Evolutionary conservation across 2,329 filamentous ascomycete species (phyloP), one percentile per base, ranked within the genome.

Genomic region (Zymoseptoria ardabiliae): DNA sequence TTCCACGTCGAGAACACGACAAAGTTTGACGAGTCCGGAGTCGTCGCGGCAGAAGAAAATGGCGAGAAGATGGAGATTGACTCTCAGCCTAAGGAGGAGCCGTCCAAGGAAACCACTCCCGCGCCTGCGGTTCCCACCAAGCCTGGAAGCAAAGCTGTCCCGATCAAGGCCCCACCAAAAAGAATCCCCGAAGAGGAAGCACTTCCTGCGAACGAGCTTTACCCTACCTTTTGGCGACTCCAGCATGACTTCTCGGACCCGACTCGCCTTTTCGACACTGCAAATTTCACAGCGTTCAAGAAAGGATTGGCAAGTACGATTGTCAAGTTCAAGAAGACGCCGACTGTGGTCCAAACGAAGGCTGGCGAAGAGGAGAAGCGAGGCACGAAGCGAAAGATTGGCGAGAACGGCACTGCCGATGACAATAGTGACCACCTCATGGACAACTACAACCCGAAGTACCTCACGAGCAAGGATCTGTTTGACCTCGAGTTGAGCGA

Each of bases 401-500:
- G 57, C 20, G 58, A 59, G 17, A 54, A 64, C 45, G 57, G 57
- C 17, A 23, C 23, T 9, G 23, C 48, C 1, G 54, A 45, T n/a
- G 56, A 53, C 35, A 58, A 62, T 25, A 63, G 82, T 50, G 80
- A 84, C 55, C 83, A 84, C 7, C 79, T 83, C 54, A 82, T 84
- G 57, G 86, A 85, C 70, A 86, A 84, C 22, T 97, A 96, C 76
- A 99, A 99, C 69, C 93, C 95, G 1, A 99, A 97, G 72, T 99
- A 99, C 72, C 82, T 99, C 19, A 99, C 94, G n/a, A 97, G 92
- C 73, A 84, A 89, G 65, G 95, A 99, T 72, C 80, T 99, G 1
- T 99, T 99, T 74, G 91, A 95, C 69, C 83, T 99, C 52, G 94
- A 99, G 89, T 87, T 97, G 63, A 92, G 91, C 73, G 94, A 99